phyloP scores from a whole-genome alignment of 2,329 filamentous ascomycete species.

The Parastagonospora avenae region DNA sequence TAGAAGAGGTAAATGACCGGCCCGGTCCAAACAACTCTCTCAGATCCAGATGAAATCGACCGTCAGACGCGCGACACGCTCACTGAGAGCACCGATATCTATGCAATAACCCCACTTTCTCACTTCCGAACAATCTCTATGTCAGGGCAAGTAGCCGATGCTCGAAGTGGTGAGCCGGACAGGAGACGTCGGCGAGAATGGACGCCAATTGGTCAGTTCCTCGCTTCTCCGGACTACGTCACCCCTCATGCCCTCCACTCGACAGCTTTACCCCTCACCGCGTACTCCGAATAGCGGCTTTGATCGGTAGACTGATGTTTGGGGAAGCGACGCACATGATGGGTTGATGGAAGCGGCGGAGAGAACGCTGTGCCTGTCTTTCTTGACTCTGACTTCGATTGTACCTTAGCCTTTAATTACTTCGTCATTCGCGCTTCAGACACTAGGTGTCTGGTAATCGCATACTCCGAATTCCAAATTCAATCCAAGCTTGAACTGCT shows the following conservation, averaged over 20 bases:
- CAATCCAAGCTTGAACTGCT: not conserved
- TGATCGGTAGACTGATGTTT: constrained; percentile 1
- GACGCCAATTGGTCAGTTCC: constrained; percentile 12
- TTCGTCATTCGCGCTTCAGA: not conserved
- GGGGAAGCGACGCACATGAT: constrained; percentile 6
- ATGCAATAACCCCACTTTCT: constrained; percentile 26
- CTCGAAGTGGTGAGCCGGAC: constrained; percentile 3
- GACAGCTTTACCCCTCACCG: constrained; percentile 22
- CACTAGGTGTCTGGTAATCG: not conserved
- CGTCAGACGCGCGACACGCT: no score
- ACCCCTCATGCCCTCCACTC: constrained; percentile 1
- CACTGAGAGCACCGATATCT: constrained; percentile 1
- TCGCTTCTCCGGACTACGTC: constrained; percentile 11
- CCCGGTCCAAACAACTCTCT: not conserved
- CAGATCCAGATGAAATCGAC: not conserved
- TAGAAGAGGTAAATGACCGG: no score
- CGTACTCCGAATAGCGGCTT: constrained; percentile 8
- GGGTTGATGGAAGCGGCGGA: constrained; percentile 2
- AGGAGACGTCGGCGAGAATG: constrained; percentile 8
- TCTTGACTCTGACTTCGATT: not conserved
- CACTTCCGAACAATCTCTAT: not conserved
- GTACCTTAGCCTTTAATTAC: not conserved
- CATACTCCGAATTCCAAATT: not conserved
- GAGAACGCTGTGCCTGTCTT: constrained; percentile 5
- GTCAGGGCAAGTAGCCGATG: constrained; percentile 4